Conservation (phyloP, 768 basidiomycete genomes). For the Termitomyces eurrhizus region DNA sequence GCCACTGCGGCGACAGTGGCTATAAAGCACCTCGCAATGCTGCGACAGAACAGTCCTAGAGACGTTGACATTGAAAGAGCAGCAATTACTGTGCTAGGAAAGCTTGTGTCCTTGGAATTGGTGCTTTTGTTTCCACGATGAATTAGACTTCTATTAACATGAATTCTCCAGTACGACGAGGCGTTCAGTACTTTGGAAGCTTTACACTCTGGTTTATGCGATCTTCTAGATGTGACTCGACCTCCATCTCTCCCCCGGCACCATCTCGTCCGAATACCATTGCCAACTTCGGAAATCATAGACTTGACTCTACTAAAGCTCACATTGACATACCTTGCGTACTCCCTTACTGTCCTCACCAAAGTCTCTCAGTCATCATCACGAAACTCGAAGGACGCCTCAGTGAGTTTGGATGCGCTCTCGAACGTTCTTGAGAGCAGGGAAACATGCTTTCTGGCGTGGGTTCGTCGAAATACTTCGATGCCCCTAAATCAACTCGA, state of each 20-base stretch:
- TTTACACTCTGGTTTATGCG: slow-evolving; percentile 41
- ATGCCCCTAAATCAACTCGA: slow-evolving; percentile 55
- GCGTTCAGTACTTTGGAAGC: slow-evolving; percentile 42
- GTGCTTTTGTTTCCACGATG: slow-evolving; percentile 38
- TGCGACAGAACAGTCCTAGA: slow-evolving; percentile 42
- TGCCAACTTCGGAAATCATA: slow-evolving; percentile 26
- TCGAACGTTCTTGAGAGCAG: slow-evolving; percentile 23
- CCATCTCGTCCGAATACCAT: slow-evolving; percentile 41
- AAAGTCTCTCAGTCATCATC: slow-evolving; percentile 17
- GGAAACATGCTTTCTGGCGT: slow-evolving; percentile 39
- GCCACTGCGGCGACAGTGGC: slow-evolving; percentile 36
- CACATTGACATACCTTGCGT: slow-evolving; percentile 55
- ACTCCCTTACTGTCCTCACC: slow-evolving; percentile 44
- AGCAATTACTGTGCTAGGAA: slow-evolving; percentile 62
- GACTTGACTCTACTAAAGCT: slow-evolving; percentile 43
- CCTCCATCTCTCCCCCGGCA: slow-evolving; percentile 10
- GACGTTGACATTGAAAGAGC: slow-evolving; percentile 72
- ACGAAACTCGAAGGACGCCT: background rate
- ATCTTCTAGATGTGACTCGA: slow-evolving; percentile 22
- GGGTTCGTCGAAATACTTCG: slow-evolving; percentile 42
- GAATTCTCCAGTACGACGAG: slow-evolving; percentile 43
- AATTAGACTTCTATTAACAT: background rate
- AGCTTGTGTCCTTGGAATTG: slow-evolving; percentile 65
- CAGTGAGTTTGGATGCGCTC: slow-evolving; percentile 19
- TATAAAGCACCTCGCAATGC: slow-evolving; percentile 36